These are phyloP conservation scores for Aurifilum marmelostoma DNA, from an alignment of 2,329 filamentous ascomycete genomes.

Conservation along the genomic window DNA sequence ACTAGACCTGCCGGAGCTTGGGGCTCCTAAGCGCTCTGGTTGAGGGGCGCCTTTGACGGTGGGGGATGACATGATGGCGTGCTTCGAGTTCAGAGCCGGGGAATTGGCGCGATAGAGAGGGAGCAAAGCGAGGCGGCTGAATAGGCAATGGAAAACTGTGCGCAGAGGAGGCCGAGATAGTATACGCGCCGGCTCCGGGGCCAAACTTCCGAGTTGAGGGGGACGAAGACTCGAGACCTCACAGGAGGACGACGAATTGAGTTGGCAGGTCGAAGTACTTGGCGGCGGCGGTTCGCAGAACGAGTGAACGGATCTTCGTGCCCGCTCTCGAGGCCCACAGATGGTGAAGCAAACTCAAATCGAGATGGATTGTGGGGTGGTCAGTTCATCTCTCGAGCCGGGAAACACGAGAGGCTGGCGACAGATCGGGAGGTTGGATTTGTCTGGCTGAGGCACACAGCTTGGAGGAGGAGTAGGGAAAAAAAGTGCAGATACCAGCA, in stretches of 20 bases:
- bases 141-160: slow-evolving; percentile 17
- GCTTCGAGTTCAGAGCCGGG: neutral
- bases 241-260: neutral
- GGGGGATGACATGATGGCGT: slow-evolving; percentile 25
- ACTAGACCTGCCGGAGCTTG: slow-evolving; percentile 21
- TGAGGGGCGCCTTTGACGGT: slow-evolving; percentile 20
- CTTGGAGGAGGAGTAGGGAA: neutral
- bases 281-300: slow-evolving; percentile 9
- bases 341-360: neutral
- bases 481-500: slow-evolving; percentile 8
- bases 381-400: slow-evolving; percentile 13
- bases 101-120: slow-evolving; percentile 13
- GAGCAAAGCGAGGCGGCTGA: neutral
- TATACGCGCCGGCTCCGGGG: slow-evolving; percentile 13
- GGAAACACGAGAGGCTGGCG: slow-evolving; percentile 10
- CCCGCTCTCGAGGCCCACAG: slow-evolving; percentile 7
- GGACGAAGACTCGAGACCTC: neutral
- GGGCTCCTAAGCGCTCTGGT: slow-evolving; percentile 15
- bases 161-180: slow-evolving; percentile 2
- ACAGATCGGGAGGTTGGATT: slow-evolving; percentile 14
- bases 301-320: slow-evolving; percentile 5
- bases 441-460: neutral
- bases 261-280: neutral
- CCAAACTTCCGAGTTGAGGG: slow-evolving; percentile 10
- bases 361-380: neutral